Evolutionary conservation across 169 alveolate species (phyloP), one percentile per base, ranked within the genome.

Genomic region (Plasmodium relictum): DNA sequence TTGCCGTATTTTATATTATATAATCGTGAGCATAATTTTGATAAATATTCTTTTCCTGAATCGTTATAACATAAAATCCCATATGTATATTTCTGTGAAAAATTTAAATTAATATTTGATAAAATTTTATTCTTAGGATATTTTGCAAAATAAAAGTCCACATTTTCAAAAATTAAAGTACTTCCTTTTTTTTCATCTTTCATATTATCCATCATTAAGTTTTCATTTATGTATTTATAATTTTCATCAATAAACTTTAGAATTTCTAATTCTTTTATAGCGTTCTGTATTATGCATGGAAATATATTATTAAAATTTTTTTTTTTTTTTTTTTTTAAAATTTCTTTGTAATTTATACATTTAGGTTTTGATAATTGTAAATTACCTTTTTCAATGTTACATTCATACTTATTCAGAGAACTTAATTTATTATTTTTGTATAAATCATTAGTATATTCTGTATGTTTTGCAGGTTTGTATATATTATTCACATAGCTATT

Each of bases 41-140:
- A 26, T 1, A 76, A 24, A 48, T 63, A 71, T 45, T 76, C 58
- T 68, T 65, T 76, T 2, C 89, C 89, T 22, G 78, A 63, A 58
- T 76, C 76, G 42, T 76, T 76, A 22, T 76, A 76, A 24, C 89
- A 63, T 65, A 76, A 68, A 22, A 76, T 76, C 31, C 89, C 89
- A 44, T 76, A 76, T 65, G 78, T 76, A 41, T 76, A 76, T 9
- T 63, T 62, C 45, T 62, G 62, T 2, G 74, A 48, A 52, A 76
- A 76, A 7, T 48, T 14, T 54, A 76, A 50, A 76, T 76, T 76
- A 76, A 76, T 76, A 37, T 76, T 76, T 76, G 89, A 76, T 50
- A 76, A 63, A 63, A 76, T 76, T 76, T 76, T 76, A 65, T 76
- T 76, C 31, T 76, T 76, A n/a, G 89, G 89, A 62, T 63, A 76